These are phyloP conservation scores for Oryza australiensis DNA, from an alignment of 176 grass and related monocot genomes.

Conservation along the genomic window DNA sequence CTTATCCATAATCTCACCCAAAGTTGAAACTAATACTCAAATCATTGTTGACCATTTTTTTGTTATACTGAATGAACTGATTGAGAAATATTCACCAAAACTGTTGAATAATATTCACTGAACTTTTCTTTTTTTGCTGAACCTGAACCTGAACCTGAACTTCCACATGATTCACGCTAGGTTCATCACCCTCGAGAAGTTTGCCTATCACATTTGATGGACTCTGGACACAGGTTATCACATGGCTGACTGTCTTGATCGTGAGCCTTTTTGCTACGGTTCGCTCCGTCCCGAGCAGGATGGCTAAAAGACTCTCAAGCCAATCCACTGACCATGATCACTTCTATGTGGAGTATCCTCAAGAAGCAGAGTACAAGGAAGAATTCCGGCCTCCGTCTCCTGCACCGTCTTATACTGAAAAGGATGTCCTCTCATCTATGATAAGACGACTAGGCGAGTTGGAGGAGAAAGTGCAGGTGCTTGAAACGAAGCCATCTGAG, in stretches of 20 bases:
- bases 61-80: neutral
- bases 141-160: slow-evolving; percentile 19
- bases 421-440: slow-evolving; percentile 72
- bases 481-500: slow-evolving; percentile 79
- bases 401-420: slow-evolving; percentile 69
- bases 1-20: neutral
- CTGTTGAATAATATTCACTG: neutral
- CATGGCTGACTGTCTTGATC: slow-evolving; percentile 76
- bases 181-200: slow-evolving; percentile 41
- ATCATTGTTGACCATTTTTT: neutral
- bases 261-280: slow-evolving; percentile 65
- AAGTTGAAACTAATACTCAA: neutral
- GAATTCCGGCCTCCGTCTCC: slow-evolving; percentile 94
- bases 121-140: neutral
- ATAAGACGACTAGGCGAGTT: slow-evolving; percentile 68
- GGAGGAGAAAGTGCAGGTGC: slow-evolving; percentile 82
- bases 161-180: slow-evolving; percentile 39
- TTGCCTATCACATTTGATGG: slow-evolving; percentile 38
- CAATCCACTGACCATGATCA: slow-evolving; percentile 47
- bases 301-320: slow-evolving; percentile 66
- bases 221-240: slow-evolving; percentile 46
- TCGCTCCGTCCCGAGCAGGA: slow-evolving; percentile 50
- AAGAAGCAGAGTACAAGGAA: slow-evolving; percentile 65
- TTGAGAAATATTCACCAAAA: neutral
- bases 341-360: slow-evolving; percentile 42